Evolutionary conservation across 1,139 yeast species (phyloP), one percentile per base, ranked within the genome.

Genomic region (Debaryomyces psychrophilus): DNA sequence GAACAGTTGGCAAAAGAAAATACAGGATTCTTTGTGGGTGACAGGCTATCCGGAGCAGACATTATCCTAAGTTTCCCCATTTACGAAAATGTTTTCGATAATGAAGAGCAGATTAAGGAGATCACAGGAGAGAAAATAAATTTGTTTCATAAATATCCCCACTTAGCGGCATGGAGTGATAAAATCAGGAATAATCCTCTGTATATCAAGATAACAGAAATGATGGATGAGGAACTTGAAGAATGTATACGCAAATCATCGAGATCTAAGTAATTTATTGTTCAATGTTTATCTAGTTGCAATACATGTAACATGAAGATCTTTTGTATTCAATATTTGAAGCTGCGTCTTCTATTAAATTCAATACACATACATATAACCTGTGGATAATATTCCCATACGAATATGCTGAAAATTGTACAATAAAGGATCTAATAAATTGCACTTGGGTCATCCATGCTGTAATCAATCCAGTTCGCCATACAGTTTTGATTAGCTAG

Each of bases 401-500:
- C n/a, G 9, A 29, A 8, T 11, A 29, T 7, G 33, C 20, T 4
- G 12, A 8, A 29, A 29, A 20, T 20, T 20, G 4, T 20, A 20
- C 22, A 4, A 5, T 20, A 20, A 20, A 4, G 5, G 5, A 22
- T 28, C 39, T 46, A 56, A 44, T 57, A 57, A 15, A 53, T 52
- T 5, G 50, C 49, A 31, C 46, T 45, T 2, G 52, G 56, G 44
- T 57, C 73, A 14, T 69, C 70, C 81, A 82, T 79, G 44, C 73
- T 76, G 54, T 76, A 78, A 50, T 82, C 81, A 51, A 87, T 75
- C 93, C 95, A 89, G 37, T 78, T 81, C 1, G 82, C 79, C 70
- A 85, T 71, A 62, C 96, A 89, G 58, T 87, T 88, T 59, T 89
- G 92, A 43, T 78, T 77, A 14, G 69, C 61, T 47, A 86, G 61